Conservation (phyloP, 257 asterid genomes). For the Solanum gandarillasii region DNA sequence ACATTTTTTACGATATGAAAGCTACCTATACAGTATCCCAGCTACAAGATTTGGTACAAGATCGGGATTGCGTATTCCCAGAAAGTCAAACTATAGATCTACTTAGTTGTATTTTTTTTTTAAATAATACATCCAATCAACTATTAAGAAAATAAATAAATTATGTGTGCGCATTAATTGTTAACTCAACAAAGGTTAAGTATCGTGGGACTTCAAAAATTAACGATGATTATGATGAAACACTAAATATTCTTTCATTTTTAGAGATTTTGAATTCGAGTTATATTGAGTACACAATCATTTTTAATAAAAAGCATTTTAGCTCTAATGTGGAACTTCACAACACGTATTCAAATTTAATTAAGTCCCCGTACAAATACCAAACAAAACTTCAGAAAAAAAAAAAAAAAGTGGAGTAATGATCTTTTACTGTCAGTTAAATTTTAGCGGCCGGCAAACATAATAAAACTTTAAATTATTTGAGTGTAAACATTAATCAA, state of each 20-base stretch:
- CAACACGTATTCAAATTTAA: accelerated
- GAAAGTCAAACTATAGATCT: not conserved
- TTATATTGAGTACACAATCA: not conserved
- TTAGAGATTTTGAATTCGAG: accelerated
- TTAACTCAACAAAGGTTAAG: not conserved
- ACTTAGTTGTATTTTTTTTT: not conserved
- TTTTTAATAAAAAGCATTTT: accelerated
- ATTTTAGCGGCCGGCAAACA: not conserved
- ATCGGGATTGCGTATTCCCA: not conserved
- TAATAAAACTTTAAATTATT: not conserved
- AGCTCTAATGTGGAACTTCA: accelerated
- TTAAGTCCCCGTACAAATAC: accelerated
- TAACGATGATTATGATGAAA: too few species aligned
- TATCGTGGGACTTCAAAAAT: not conserved
- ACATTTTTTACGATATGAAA: not conserved
- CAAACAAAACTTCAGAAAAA: too few species aligned
- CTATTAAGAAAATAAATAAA: too few species aligned
- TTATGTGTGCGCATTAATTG: not conserved
- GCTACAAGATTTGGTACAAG: not conserved
- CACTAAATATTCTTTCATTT: too few species aligned
- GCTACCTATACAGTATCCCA: not conserved
- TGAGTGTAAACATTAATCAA: not conserved
- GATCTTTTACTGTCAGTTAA: not conserved
- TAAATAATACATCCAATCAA: not conserved
- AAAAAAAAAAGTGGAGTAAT: too few species aligned